phyloP scores from a whole-genome alignment of 2,329 filamentous ascomycete species.

The Coniochaeta sp. region DNA sequence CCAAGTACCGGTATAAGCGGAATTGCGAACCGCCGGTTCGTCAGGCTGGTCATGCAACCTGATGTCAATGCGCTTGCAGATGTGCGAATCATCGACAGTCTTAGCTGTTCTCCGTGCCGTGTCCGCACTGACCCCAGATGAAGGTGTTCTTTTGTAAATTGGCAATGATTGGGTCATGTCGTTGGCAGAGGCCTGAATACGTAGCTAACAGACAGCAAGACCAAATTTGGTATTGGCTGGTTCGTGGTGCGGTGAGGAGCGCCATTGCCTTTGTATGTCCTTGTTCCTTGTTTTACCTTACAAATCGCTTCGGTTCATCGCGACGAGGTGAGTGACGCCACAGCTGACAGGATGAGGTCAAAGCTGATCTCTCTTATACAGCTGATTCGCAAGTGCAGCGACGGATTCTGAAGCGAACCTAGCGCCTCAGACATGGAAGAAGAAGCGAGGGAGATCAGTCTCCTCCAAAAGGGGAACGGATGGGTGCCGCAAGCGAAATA shows the following conservation, averaged over 20 bases:
- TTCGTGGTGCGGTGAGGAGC: neutral
- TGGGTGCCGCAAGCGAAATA: neutral
- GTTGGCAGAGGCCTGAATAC: too few relatives aligned
- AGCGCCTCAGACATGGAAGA: neutral
- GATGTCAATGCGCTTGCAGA: neutral
- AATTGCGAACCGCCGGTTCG: neutral
- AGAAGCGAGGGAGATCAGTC: neutral
- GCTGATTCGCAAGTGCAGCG: too few relatives aligned
- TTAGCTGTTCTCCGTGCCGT: neutral
- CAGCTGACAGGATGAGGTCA: too few relatives aligned
- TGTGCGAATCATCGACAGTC: neutral
- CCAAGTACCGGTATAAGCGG: neutral
- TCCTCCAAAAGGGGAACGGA: neutral
- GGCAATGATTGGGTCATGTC: too few relatives aligned
- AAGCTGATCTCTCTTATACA: too few relatives aligned
- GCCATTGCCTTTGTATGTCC: neutral
- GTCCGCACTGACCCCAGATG: neutral
- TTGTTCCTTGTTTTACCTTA: too few relatives aligned
- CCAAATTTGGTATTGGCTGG: neutral
- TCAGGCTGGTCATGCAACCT: neutral
- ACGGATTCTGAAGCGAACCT: too few relatives aligned
- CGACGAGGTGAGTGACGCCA: neutral
- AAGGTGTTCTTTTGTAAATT: too few relatives aligned
- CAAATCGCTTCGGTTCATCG: too few relatives aligned
- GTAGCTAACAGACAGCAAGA: neutral